Conservation (phyloP, 1,284 basidiomycete genomes). For the Heterobasidion parviporum region DNA sequence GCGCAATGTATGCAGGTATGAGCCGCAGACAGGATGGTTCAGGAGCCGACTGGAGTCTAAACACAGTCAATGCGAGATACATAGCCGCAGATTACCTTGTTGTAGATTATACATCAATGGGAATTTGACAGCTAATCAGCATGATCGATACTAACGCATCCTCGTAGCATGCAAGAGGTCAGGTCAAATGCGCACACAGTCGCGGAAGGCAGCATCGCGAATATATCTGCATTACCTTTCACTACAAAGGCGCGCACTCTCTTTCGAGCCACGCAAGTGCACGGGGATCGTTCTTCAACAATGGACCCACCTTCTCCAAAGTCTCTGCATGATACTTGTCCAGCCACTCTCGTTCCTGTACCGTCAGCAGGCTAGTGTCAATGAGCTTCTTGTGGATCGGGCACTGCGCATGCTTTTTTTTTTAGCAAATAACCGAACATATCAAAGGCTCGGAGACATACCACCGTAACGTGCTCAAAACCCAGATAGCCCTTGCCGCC, state of each 20-base stretch:
- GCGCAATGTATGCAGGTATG: no score
- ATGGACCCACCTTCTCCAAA: constrained; percentile 67
- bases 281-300: constrained; percentile 46
- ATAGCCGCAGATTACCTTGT: no score
- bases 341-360: constrained; percentile 73
- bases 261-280: constrained; percentile 77
- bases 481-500: constrained; percentile 71
- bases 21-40: no score
- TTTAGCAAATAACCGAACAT: background rate
- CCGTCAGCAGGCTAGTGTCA: constrained; percentile 55
- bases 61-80: no score
- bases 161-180: no score
- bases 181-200: background rate
- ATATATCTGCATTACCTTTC: background rate
- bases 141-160: no score
- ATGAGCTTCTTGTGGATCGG: constrained; percentile 88
- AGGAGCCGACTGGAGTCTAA: no score
- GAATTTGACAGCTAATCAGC: no score
- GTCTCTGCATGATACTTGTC: constrained; percentile 82
- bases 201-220: background rate
- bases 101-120: no score
- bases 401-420: constrained; percentile 35
- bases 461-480: constrained; percentile 84
- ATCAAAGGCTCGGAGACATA: constrained; percentile 16
- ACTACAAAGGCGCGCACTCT: constrained; percentile 49